phyloP scores from a whole-genome alignment of 2,329 filamentous ascomycete genomes.

The Trichophyton benhamiae region DNA sequence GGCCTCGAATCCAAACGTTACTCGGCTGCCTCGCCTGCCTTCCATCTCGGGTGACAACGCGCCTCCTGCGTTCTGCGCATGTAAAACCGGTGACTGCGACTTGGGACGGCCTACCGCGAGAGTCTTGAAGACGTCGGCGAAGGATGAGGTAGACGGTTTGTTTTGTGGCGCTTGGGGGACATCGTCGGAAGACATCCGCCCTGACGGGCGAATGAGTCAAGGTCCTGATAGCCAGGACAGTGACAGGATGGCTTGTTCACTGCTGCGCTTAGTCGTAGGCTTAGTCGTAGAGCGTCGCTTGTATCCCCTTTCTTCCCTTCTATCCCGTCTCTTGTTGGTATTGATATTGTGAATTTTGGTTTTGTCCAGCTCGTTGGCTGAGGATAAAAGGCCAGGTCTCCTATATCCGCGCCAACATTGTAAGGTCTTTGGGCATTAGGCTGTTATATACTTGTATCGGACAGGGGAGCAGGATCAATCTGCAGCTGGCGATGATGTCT shows the following conservation, averaged over 20 bases:
- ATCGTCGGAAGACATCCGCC: constrained; percentile 35
- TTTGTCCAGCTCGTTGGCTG: background rate
- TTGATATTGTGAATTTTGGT: background rate
- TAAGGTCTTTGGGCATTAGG: background rate
- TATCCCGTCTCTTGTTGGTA: background rate
- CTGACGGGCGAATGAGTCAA: constrained; percentile 8
- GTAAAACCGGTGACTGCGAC: constrained; percentile 26
- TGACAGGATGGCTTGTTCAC: background rate
- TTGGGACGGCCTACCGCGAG: constrained; percentile 29
- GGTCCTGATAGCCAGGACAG: background rate
- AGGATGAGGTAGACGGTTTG: constrained; percentile 27
- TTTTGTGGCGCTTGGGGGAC: constrained; percentile 23
- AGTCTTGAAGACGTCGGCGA: constrained; percentile 34
- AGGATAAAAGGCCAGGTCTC: background rate
- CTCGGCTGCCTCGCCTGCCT: constrained; percentile 23
- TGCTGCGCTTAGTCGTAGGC: background rate
- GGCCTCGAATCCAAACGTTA: constrained; percentile 27
- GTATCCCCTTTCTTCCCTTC: background rate
- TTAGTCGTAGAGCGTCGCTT: background rate
- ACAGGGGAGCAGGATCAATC: too few relatives aligned
- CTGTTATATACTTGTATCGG: too few relatives aligned
- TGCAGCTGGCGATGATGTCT: too few relatives aligned
- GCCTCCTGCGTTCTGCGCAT: constrained; percentile 23
- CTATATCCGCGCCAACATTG: background rate
- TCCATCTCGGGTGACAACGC: constrained; percentile 20